These are phyloP conservation scores for Diaporthe sp. DNA, from an alignment of 2,329 filamentous ascomycete genomes.

Conservation along the genomic window DNA sequence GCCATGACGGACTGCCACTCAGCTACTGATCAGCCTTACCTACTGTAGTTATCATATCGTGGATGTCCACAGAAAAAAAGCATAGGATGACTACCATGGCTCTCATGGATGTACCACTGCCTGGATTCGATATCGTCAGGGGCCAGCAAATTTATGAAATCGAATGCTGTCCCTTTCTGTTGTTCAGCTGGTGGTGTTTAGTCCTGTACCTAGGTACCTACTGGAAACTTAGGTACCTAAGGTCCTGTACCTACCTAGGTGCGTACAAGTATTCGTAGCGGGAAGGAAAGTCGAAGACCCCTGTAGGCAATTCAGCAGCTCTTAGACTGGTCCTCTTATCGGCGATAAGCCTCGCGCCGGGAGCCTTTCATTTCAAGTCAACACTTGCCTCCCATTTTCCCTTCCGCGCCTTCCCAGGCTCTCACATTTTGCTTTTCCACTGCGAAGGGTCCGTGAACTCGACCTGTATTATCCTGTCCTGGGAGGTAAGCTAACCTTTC, in stretches of 20 bases:
- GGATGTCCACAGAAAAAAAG: background rate
- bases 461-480: slow-evolving; percentile 10
- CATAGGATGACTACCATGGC: background rate
- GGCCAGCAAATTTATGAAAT: background rate
- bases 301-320: background rate
- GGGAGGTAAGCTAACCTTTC: slow-evolving; percentile 23
- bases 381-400: slow-evolving; percentile 3
- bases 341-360: slow-evolving; percentile 30
- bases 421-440: slow-evolving; percentile 1
- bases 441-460: slow-evolving; percentile 21
- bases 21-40: background rate
- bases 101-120: background rate
- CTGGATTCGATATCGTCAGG: background rate
- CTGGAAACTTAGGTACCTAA: background rate
- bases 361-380: slow-evolving; percentile 30
- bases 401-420: slow-evolving; percentile 9
- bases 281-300: background rate
- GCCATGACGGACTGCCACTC: background rate
- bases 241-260: background rate
- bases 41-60: background rate
- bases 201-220: background rate
- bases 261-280: too few species aligned
- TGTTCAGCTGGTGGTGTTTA: background rate
- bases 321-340: background rate
- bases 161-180: background rate